Conservation (phyloP, 495 filamentous ascomycete species). For the Daldinia bambusicola region DNA sequence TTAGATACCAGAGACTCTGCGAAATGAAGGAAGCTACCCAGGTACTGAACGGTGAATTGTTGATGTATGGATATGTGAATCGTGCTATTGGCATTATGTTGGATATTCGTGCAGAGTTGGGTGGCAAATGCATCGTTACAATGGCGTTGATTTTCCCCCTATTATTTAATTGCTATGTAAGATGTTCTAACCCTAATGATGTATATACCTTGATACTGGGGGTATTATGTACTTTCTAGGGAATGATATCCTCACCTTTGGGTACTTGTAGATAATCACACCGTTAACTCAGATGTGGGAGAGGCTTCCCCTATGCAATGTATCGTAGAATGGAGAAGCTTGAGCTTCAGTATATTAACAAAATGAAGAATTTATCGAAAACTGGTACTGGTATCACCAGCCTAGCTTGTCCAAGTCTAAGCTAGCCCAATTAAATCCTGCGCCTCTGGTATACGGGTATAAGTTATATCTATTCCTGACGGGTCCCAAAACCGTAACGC, state of each 20-base stretch:
- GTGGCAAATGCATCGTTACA: background rate
- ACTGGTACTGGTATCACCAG: slow-evolving; percentile 5
- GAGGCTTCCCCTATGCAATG: background rate
- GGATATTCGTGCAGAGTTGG: background rate
- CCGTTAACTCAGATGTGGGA: background rate
- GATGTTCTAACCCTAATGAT: background rate
- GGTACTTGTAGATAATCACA: background rate
- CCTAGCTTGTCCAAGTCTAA: background rate
- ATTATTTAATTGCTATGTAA: background rate
- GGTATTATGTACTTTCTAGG: too few species aligned
- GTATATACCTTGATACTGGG: too few species aligned
- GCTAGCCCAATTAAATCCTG: background rate
- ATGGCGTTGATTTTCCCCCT: background rate
- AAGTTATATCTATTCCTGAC: background rate
- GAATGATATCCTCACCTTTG: background rate
- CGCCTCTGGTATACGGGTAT: background rate
- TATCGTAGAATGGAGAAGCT: background rate
- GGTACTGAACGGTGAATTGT: background rate
- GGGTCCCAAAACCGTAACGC: background rate
- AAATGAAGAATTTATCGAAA: background rate
- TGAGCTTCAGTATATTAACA: background rate
- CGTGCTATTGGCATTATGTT: background rate
- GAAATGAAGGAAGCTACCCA: background rate
- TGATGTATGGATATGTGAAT: background rate
- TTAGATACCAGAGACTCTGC: background rate